Evolutionary conservation across 225 moss, liverwort and hornwort genomes (phyloP).

Genomic region (Pseudisothecium myosuroides): DNA sequence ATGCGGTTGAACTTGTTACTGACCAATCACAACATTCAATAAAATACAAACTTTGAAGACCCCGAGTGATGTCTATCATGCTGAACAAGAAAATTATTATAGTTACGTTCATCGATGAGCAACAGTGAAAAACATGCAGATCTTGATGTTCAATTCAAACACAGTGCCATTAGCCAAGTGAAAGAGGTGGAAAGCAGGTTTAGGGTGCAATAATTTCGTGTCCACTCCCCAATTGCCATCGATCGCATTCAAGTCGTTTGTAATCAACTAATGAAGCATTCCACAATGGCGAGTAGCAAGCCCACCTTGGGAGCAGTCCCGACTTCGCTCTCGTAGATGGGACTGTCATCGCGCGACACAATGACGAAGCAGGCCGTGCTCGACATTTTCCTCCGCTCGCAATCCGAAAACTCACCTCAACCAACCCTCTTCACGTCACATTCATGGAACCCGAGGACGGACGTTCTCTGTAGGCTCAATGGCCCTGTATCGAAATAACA

Average conservation of each 20-base stretch:
- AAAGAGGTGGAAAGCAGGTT: background rate
- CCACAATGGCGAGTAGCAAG: background rate
- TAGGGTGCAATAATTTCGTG: background rate
- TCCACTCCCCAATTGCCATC: background rate
- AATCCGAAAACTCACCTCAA: background rate
- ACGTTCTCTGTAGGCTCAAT: background rate
- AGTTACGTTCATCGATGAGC: background rate
- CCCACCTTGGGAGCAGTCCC: constrained; percentile 93
- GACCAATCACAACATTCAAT: background rate
- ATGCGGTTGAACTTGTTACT: background rate
- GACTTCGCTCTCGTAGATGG: constrained; percentile 93
- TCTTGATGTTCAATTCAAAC: background rate
- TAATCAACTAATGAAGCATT: background rate
- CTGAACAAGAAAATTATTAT: background rate
- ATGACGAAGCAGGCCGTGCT: constrained; percentile 98
- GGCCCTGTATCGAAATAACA: no score
- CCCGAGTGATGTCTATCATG: background rate
- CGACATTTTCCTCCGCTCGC: constrained; percentile 33
- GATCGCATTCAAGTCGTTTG: background rate
- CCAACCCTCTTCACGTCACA: background rate
- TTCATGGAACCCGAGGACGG: background rate
- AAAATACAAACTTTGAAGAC: background rate
- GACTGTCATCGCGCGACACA: constrained; percentile 83
- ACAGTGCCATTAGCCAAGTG: background rate
- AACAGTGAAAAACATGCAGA: background rate